Evolutionary conservation across 306 rosid genomes (phyloP), one percentile per base, ranked within the genome.

Genomic region (Inga leiocalycina): DNA sequence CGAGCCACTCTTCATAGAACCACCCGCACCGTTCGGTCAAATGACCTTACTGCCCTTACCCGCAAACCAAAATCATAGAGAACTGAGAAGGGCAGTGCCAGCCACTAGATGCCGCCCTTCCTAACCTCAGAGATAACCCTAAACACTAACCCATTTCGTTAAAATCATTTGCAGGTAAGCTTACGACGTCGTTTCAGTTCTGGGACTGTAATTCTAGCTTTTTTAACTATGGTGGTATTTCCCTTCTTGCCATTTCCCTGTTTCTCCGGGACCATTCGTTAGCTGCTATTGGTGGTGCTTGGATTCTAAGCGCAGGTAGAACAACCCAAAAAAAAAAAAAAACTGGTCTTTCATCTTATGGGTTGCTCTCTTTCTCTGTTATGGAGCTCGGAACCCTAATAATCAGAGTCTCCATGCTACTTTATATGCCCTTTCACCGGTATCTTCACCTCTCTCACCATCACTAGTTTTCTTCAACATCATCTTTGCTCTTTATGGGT

Each of bases 331-430:
- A 86, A 86, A 75, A 49, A 61, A 65, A 86, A 86, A 75, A 51
- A 69, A 57, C 76, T 69, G 59, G 51, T 70, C 54, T 30, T 69
- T 4, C 84, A n/a, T 48, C 75, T 27, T 79, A 86, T 86, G 89
- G 85, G 72, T 84, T 80, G 71, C 16, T 78, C 74, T 43, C 71
- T 80, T 86, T 77, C 79, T 75, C 75, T 51, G 34, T 71, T 61
- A 78, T 87, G 76, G 45, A 84, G 76, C 65, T 37, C 61, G 77
- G 52, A 84, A 81, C 88, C 88, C 90, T 84, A 87, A 81, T 84
- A 82, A 59, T 80, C 87, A 15, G 12, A 24, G 70, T 54, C 19
- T 12, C 41, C 14, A 24, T 24, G 80, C 72, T 67, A 11, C 73
- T 52, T 73, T 75, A 66, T 51, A 61, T 81, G 80, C 82, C 75